A percentile compares a stretch with the other conserved stretches of the same genome.
Conservation (phyloP, 805 yeast species). For the Candida arabinofermentans region DNA sequence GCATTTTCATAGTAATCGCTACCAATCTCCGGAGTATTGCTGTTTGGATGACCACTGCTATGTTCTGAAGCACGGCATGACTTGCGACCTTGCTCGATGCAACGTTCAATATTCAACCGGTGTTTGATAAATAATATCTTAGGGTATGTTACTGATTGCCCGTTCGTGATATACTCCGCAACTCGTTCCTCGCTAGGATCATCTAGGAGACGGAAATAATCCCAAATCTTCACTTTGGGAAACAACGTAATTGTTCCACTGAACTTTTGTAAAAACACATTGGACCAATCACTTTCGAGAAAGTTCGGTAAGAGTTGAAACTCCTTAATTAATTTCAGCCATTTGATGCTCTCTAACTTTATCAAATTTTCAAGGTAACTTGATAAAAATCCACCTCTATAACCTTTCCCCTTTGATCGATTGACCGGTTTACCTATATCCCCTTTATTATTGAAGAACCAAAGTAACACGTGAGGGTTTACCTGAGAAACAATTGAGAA, state of each 20-base stretch:
- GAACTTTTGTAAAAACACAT: conserved; percentile 68
- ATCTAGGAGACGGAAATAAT: conserved; percentile 58
- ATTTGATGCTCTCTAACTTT: conserved; percentile 70
- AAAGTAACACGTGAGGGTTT: conserved; percentile 74
- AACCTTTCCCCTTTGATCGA: conserved; percentile 48
- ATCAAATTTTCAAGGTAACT: conserved; percentile 68
- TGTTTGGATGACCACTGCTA: background rate
- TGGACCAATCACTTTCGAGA: conserved; percentile 77
- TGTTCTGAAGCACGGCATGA: background rate
- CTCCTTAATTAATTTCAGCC: conserved; percentile 63
- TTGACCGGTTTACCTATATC: conserved; percentile 78
- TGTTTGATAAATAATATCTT: conserved; percentile 61
- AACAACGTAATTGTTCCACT: conserved; percentile 74
- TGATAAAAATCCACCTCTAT: conserved; percentile 75
- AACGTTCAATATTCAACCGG: conserved; percentile 60
- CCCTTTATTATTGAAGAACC: conserved; percentile 75
- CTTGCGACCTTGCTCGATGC: conserved; percentile 50
- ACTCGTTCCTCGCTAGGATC: conserved; percentile 64
- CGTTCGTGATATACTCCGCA: conserved; percentile 51
- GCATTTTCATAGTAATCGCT: background rate
- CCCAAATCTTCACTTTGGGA: conserved; percentile 59
- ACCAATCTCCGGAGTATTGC: conserved; percentile 1
- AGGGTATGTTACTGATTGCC: conserved; percentile 65
- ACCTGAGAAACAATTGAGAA: conserved; percentile 78
- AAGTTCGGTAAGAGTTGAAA: conserved; percentile 65